Conservation (phyloP, 2,329 filamentous ascomycete genomes). For the Zasmidium angulare region DNA sequence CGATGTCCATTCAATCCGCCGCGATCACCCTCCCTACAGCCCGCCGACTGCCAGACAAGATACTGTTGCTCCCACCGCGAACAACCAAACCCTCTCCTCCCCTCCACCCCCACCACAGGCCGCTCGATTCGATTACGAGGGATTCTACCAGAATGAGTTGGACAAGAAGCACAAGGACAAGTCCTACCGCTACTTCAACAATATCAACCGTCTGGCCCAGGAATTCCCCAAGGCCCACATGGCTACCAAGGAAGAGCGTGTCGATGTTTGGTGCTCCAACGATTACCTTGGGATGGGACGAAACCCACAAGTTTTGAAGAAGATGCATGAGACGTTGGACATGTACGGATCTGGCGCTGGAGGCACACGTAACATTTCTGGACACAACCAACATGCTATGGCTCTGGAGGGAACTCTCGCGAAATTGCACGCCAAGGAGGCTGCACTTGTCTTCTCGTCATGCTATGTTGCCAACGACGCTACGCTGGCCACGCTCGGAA, state of each 20-base stretch:
- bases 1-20: constrained; percentile 48
- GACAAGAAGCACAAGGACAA: constrained; percentile 99
- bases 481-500: constrained; percentile 92
- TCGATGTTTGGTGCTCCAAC: constrained; percentile 99
- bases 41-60: constrained; percentile 15
- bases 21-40: constrained; percentile 24
- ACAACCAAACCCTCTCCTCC: constrained; percentile 36
- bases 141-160: constrained; percentile 82
- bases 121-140: constrained; percentile 82
- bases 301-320: constrained; percentile 79
- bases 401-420: constrained; percentile 78
- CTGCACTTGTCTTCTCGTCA: constrained; percentile 90
- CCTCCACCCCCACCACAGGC: constrained; percentile 50
- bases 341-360: constrained; percentile 93
- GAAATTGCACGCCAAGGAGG: constrained; percentile 86
- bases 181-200: constrained; percentile 99
- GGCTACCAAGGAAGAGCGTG: constrained; percentile 74
- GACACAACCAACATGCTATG: constrained; percentile 93
- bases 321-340: constrained; percentile 93
- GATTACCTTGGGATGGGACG: constrained; percentile 98
- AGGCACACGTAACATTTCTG: constrained; percentile 95
- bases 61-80: constrained; percentile 25
- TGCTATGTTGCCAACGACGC: constrained; percentile 99
- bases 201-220: constrained; percentile 96
- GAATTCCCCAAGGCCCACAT: constrained; percentile 96